Percentiles rank a stretch among this genome's conserved stretches.
These are phyloP conservation scores for Colletotrichum tofieldiae DNA, from an alignment of 2,329 filamentous ascomycete species.

Conservation along the genomic window DNA sequence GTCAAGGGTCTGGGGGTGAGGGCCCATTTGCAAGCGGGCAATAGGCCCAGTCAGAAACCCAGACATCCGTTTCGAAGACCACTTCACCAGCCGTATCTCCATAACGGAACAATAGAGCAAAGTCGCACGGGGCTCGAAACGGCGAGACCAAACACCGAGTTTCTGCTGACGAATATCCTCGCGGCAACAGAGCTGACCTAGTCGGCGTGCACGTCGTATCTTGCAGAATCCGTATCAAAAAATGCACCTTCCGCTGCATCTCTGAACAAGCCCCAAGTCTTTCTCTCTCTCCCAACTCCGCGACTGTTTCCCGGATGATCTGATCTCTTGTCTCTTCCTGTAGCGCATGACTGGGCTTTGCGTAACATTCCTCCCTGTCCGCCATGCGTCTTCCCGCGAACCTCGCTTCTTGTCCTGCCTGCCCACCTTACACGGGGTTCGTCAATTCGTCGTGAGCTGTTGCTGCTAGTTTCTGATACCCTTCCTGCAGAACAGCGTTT, in stretches of 20 bases:
- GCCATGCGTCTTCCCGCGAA: slow-evolving; percentile 18
- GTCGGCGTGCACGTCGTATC: slow-evolving; percentile 5
- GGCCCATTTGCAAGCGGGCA: neutral
- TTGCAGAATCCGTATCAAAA: neutral
- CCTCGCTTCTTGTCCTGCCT: neutral
- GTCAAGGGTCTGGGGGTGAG: neutral
- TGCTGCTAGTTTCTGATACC: neutral
- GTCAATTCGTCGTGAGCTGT: neutral
- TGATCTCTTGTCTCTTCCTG: slow-evolving; percentile 14
- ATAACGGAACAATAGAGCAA: neutral
- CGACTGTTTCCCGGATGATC: neutral
- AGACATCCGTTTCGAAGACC: slow-evolving; percentile 23
- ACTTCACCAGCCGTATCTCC: slow-evolving; percentile 7
- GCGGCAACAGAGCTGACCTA: slow-evolving; percentile 3
- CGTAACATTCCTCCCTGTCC: slow-evolving; percentile 2
- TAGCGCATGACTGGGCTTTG: slow-evolving; percentile 18
- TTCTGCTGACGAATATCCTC: slow-evolving; percentile 8
- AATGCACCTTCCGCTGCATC: slow-evolving; percentile 8
- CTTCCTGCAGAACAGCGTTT: neutral
- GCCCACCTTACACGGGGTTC: neutral
- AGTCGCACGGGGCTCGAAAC: neutral
- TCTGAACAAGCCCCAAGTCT: slow-evolving; percentile 11
- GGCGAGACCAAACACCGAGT: neutral
- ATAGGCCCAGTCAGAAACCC: neutral
- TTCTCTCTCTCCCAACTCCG: neutral